Evolutionary conservation across 352 stramenopile species (phyloP), one percentile per base, ranked within the genome.

Genomic region (Phytopythium cucurbitacearum): DNA sequence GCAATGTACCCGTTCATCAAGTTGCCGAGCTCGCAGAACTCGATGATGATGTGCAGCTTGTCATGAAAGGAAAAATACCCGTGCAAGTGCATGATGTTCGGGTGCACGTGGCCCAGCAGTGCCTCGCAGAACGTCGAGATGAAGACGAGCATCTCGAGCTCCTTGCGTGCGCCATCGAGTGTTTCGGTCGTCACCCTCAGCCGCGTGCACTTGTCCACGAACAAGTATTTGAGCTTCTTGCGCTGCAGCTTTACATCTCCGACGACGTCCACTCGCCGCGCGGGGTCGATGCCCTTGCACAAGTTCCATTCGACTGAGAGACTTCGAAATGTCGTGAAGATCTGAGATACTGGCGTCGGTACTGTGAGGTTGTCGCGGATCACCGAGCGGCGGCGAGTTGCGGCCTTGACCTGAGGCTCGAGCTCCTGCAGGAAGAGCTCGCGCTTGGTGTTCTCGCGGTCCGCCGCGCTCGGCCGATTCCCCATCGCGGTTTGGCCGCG

Each of bases 221-320:
- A 72, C 1, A 81, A 53, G n/a, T 73, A 67, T 38, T 75, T 76
- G 11, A 65, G 38, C 5, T 64, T 62, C 53, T 78, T 82, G 32
- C 71, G 67, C 58, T 81, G 65, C 0, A 81, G 55, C 56, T 85
- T 85, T 5, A 66, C 41, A 51, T 84, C 72, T 3, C 62, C 55
- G 0, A 87, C 74, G 11, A 88, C 74, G 49, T 85, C 70, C 13
- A 88, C 74, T 5, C 69, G 65, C 13, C 74, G 57, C 4, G 69
- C 70, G 41, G 74, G 72, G 40, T 88, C 77, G 51, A 81, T 67
- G 38, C 69, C 77, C 28, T 75, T 60, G 48, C 77, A 88, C 21
- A 85, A 36, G 59, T 88, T 88, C 77, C 72, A 86, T 48, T 85
- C 70, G 6, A 80, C 60, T n/a, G 71, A 82, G 37, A 87, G 61